These are phyloP conservation scores for Metschnikowia cubensis DNA, from an alignment of 805 yeast genomes.

Conservation along the genomic window DNA sequence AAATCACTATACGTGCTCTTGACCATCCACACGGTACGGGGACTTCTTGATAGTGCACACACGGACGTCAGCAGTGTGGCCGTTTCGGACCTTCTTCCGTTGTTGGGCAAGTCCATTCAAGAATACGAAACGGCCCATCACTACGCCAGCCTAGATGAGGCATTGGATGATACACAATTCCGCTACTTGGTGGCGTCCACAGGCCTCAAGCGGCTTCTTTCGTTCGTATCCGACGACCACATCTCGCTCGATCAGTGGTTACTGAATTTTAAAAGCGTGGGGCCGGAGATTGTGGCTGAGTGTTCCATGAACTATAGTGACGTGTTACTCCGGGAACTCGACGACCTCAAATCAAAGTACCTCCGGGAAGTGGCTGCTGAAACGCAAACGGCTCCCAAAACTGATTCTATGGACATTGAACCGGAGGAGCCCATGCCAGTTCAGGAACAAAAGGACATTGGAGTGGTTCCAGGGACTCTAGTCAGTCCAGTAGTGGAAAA, in stretches of 20 bases:
- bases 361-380: not conserved
- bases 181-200: conserved; percentile 1
- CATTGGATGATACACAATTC: not conserved
- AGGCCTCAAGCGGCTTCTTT: not conserved
- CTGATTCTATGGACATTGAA: not conserved
- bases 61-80: not conserved
- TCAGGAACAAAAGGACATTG: not conserved
- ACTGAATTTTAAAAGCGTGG: not conserved
- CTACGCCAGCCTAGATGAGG: not conserved
- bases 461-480: not conserved
- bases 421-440: not conserved
- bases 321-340: conserved; percentile 8
- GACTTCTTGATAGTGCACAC: not conserved
- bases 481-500: not conserved
- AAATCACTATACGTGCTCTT: conserved; percentile 3
- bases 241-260: not conserved
- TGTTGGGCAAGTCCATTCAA: not conserved
- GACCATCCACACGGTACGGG: not conserved
- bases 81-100: not conserved
- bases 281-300: conserved; percentile 12
- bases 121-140: not conserved
- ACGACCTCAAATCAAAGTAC: conserved; percentile 6
- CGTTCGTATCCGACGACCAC: not conserved
- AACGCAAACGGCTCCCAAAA: not conserved
- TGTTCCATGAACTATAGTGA: conserved; percentile 11